Percentiles rank a stretch among this genome's conserved stretches.
Evolutionary conservation across 306 rosid genomes (phyloP).

Genomic region (Morella rubra): DNA sequence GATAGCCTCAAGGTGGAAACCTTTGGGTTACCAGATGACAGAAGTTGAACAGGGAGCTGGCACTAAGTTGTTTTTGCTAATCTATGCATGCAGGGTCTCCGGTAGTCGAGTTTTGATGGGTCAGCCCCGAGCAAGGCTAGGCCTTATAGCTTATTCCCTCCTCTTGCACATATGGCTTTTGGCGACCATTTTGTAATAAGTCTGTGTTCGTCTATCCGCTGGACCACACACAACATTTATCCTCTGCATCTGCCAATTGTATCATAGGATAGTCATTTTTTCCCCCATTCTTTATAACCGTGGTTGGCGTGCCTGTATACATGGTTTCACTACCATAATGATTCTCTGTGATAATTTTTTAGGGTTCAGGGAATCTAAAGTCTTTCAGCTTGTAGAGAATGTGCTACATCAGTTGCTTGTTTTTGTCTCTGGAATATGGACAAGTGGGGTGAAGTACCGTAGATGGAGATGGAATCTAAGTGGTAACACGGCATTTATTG

Average conservation of each 20-base stretch:
- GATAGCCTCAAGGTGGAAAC: too few species aligned
- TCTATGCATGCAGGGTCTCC: conserved; percentile 72
- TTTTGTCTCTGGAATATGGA: conserved; percentile 22
- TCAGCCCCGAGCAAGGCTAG: conserved; percentile 90
- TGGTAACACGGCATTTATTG: background rate
- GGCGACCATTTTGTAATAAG: conserved; percentile 64
- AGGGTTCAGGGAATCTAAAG: conserved; percentile 65
- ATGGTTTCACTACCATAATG: conserved; percentile 29
- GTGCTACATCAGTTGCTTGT: conserved; percentile 29
- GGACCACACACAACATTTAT: conserved; percentile 23
- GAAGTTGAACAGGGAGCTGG: too few species aligned
- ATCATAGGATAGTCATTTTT: conserved; percentile 34
- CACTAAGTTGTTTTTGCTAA: background rate
- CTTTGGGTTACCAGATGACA: too few species aligned
- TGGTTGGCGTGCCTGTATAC: conserved; percentile 29
- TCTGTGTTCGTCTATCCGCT: conserved; percentile 21
- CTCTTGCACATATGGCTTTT: conserved; percentile 86
- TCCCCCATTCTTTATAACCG: conserved; percentile 11
- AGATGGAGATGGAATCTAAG: background rate
- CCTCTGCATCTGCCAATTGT: conserved; percentile 51
- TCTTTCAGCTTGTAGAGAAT: conserved; percentile 29
- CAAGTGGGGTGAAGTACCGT: background rate
- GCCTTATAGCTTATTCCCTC: conserved; percentile 70
- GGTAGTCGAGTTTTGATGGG: conserved; percentile 86
- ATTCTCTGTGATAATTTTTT: conserved; percentile 78